phyloP scores from a whole-genome alignment of 148 eudicot genomes.

The Cornus kousa region DNA sequence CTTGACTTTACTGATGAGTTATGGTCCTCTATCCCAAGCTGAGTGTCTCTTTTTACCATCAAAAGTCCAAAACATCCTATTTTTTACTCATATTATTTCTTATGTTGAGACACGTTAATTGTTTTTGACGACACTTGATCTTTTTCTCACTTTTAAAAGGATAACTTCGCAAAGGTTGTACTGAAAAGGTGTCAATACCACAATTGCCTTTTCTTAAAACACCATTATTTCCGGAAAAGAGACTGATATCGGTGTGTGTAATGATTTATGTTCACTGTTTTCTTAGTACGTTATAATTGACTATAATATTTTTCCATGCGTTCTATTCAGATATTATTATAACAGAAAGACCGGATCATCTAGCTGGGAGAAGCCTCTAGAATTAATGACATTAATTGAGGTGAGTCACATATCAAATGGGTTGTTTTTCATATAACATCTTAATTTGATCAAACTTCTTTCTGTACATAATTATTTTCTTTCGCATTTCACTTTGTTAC shows the following conservation, averaged over 20 bases:
- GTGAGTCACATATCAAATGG: constrained; percentile 31
- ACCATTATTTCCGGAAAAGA: background rate
- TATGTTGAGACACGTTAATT: too few species aligned
- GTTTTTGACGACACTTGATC: background rate
- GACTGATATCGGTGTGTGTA: background rate
- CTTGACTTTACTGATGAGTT: background rate
- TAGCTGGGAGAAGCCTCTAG: constrained; percentile 92
- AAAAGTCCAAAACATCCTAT: background rate
- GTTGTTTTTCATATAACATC: background rate
- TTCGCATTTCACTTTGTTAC: too few species aligned
- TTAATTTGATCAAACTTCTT: background rate
- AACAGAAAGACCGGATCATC: constrained; percentile 72
- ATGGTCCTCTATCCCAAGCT: background rate
- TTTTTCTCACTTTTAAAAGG: background rate
- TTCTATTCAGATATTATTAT: constrained; percentile 64
- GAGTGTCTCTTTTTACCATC: background rate
- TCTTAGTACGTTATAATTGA: background rate
- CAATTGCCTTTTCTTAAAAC: background rate
- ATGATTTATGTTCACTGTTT: background rate
- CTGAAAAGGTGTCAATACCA: background rate
- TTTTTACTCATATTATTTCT: background rate
- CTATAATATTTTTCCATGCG: background rate
- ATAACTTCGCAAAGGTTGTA: background rate
- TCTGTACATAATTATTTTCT: too few species aligned
- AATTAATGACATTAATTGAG: constrained; percentile 80